Percentiles rank a stretch among this genome's conserved stretches.
Conservation (phyloP, 768 basidiomycete genomes). For the Steccherinum ochraceum region DNA sequence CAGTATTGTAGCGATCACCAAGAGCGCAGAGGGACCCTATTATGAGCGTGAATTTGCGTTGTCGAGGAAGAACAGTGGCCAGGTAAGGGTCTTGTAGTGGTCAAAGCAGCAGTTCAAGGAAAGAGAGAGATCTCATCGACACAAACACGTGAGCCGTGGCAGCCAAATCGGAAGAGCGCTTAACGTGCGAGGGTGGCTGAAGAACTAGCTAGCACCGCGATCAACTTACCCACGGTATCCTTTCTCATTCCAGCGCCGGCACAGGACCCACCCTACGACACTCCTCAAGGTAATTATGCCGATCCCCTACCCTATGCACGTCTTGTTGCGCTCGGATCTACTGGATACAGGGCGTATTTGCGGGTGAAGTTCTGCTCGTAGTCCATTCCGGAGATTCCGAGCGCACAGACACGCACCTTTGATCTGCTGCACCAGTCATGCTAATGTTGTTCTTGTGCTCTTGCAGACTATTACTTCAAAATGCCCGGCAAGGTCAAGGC, state of each 20-base stretch:
- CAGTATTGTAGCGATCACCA: not conserved
- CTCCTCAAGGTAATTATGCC: slow-evolving; percentile 32
- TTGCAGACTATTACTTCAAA: slow-evolving; percentile 20
- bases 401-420: slow-evolving; percentile 1
- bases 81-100: too few species aligned
- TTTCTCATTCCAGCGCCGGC: slow-evolving; percentile 17
- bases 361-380: slow-evolving; percentile 9
- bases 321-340: not conserved
- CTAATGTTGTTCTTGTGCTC: slow-evolving; percentile 10
- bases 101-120: too few species aligned
- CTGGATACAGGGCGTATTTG: too few species aligned
- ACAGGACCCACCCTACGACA: slow-evolving; percentile 25
- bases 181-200: slow-evolving; percentile 35
- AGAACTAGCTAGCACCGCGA: slow-evolving; percentile 33
- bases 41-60: too few species aligned
- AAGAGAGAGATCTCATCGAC: too few species aligned
- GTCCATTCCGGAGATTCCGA: slow-evolving; percentile 5
- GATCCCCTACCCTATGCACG: slow-evolving; percentile 2
- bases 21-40: too few species aligned
- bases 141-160: too few species aligned
- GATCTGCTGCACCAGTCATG: not conserved
- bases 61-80: too few species aligned
- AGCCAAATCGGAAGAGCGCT: slow-evolving; percentile 8
- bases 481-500: slow-evolving; percentile 94
- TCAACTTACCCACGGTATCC: slow-evolving; percentile 24